These are phyloP conservation scores for Chaetomiaceae sp. DNA, from an alignment of 2,329 filamentous ascomycete species.

Conservation along the genomic window DNA sequence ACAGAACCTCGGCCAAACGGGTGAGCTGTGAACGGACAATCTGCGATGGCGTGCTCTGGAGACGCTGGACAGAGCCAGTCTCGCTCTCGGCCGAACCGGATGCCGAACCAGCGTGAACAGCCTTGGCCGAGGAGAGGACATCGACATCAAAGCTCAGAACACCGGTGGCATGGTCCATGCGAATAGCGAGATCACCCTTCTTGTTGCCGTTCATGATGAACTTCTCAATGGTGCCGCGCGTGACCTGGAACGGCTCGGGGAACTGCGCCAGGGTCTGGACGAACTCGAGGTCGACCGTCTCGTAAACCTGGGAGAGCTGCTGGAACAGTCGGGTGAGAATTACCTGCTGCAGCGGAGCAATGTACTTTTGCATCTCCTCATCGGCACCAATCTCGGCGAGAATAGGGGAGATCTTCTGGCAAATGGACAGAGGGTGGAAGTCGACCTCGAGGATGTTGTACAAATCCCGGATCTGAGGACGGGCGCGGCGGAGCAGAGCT, in stretches of 20 bases:
- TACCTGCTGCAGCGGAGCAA: slow-evolving; percentile 92
- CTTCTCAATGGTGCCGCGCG: slow-evolving; percentile 88
- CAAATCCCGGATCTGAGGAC: slow-evolving; percentile 90
- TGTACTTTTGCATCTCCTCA: slow-evolving; percentile 95
- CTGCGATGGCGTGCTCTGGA: slow-evolving; percentile 96
- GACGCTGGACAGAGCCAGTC: slow-evolving; percentile 78
- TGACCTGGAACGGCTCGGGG: slow-evolving; percentile 93
- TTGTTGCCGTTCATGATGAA: slow-evolving; percentile 99
- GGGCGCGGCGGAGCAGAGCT: slow-evolving; percentile 84
- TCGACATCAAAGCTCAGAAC: slow-evolving; percentile 97
- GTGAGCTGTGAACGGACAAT: slow-evolving; percentile 94
- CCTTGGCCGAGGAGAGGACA: slow-evolving; percentile 95
- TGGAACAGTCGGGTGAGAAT: slow-evolving; percentile 98
- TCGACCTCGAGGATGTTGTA: slow-evolving; percentile 99
- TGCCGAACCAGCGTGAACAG: slow-evolving; percentile 76
- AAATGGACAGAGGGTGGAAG: slow-evolving; percentile 97
- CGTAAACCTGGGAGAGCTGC: slow-evolving; percentile 97
- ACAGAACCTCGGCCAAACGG: slow-evolving; percentile 84
- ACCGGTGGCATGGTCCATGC: slow-evolving; percentile 91
- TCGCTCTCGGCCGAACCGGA: slow-evolving; percentile 86
- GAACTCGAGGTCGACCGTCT: slow-evolving; percentile 91
- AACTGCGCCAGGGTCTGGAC: slow-evolving; percentile 92
- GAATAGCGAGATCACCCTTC: slow-evolving; percentile 95
- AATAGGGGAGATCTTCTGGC: slow-evolving; percentile 98
- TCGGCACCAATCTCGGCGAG: slow-evolving; percentile 89